phyloP scores from a whole-genome alignment of 2,329 filamentous ascomycete genomes.

The Macrophomina pseudophaseolina region DNA sequence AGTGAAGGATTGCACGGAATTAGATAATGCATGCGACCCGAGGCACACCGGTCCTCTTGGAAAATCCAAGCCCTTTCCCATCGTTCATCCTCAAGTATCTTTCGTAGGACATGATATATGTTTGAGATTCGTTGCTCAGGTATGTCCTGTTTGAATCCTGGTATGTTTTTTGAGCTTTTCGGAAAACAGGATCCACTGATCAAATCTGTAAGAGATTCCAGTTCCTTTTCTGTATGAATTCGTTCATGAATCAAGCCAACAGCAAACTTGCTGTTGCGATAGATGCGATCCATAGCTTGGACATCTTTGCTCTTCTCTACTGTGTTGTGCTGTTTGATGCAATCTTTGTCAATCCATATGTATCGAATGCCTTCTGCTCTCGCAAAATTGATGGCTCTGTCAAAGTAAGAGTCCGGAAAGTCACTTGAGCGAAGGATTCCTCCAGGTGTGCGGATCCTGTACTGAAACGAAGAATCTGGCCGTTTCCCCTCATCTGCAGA shows the following conservation, averaged over 20 bases:
- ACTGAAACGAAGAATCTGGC: neutral
- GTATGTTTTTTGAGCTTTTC: neutral
- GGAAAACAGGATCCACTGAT: slow-evolving; percentile 23
- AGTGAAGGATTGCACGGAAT: slow-evolving; percentile 27
- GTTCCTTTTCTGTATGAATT: slow-evolving; percentile 25
- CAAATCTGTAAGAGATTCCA: slow-evolving; percentile 28
- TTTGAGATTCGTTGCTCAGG: slow-evolving; percentile 1
- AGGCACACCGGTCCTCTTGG: slow-evolving; percentile 34
- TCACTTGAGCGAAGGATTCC: slow-evolving; percentile 28
- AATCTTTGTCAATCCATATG: slow-evolving; percentile 34
- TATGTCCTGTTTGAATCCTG: slow-evolving; percentile 8
- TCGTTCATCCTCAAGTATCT: slow-evolving; percentile 29
- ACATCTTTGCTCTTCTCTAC: slow-evolving; percentile 23
- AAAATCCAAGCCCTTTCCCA: slow-evolving; percentile 36
- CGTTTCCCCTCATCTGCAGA: neutral
- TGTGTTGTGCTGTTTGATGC: slow-evolving; percentile 31
- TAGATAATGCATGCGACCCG: slow-evolving; percentile 29
- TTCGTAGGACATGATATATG: slow-evolving; percentile 28
- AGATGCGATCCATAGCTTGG: slow-evolving; percentile 27
- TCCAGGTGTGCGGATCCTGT: neutral
- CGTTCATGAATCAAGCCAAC: slow-evolving; percentile 30
- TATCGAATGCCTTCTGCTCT: slow-evolving; percentile 23
- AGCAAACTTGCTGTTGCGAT: slow-evolving; percentile 18
- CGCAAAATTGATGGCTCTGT: slow-evolving; percentile 32
- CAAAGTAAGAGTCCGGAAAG: slow-evolving; percentile 32